Base-by-base conservation (phyloP, 441 rosid genomes). In the Populus hybrid region DNA sequence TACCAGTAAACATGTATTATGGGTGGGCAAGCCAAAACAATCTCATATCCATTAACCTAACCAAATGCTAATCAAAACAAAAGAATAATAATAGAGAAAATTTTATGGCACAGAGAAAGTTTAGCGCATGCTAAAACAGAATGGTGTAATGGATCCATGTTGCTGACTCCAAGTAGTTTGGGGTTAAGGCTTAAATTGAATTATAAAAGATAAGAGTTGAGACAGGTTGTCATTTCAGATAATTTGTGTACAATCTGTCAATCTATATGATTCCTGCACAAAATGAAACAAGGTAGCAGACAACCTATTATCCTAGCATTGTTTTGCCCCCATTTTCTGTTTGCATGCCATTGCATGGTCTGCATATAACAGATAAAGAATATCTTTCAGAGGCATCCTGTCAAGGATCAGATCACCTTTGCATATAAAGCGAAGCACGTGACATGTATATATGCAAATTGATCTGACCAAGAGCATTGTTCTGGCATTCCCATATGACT, bases 1-100 rank as follows among this genome's bases (percentile, higher is more conserved):
- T 38, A 63, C 35, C 67, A 61, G 76, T 23, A 66, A 57, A 75
- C 23, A 78, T 24, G 59, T 35, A 36, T 30, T 35, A 65, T 69
- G 20, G 21, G 35, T 71, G 71, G n/a, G 67, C 46, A 75, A 61
- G 61, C 18, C 10, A 71, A 71, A 66, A 34, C 26, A 68, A 23
- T n/a, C 32, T 32, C 8, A 28, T 24, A 68, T 14, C 18, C 46
- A 59, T 32, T 32, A 68, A 73, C 65, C 66, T 40, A 24, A 63
- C 10, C 32, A 65, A 74, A 64, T 23, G 24, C 24, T 69, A 69
- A 65, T 73, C 70, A 53, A 28, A 38, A 20, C 26, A 16, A 73
- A 65, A 23, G 20, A 75, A 64, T n/a, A 12, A 28, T 61, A 46
- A 32, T 23, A 24, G 26, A 23, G 66, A 63, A 8, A 10, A 63